These are phyloP conservation scores for Lentithecium fluviatile DNA, from an alignment of 495 filamentous ascomycete species.

Conservation along the genomic window DNA sequence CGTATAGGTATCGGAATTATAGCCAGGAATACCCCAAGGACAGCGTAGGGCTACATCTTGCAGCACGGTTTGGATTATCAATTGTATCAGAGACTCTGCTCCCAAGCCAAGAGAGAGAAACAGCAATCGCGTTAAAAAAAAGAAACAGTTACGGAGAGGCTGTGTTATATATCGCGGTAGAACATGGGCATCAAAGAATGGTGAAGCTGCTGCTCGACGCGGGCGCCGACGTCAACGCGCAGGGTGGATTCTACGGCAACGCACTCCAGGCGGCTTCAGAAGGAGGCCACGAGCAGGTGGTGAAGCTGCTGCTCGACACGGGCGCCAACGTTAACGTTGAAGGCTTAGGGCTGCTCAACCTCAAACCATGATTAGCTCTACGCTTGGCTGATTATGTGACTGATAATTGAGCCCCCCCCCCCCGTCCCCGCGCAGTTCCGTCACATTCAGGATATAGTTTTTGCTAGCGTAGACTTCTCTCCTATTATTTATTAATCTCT, in stretches of 20 bases:
- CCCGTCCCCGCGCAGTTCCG: too few relatives aligned
- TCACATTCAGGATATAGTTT: too few relatives aligned
- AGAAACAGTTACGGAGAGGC: not conserved
- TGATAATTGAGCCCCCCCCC: too few relatives aligned
- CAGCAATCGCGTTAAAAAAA: not conserved
- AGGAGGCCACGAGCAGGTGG: too few relatives aligned
- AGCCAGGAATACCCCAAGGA: conserved; percentile 14
- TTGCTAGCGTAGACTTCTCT: not conserved
- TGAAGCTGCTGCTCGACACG: too few relatives aligned
- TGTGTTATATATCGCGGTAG: not conserved
- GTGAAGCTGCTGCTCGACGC: not conserved
- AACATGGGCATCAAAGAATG: not conserved
- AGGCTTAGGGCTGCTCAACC: too few relatives aligned
- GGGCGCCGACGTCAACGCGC: not conserved
- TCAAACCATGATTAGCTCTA: too few relatives aligned
- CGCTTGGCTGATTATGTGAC: too few relatives aligned
- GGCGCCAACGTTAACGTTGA: too few relatives aligned
- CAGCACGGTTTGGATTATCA: conserved; percentile 22
- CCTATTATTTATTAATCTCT: too few relatives aligned
- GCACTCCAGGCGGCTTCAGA: too few relatives aligned
- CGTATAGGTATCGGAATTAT: conserved; percentile 10
- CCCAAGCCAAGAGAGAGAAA: not conserved
- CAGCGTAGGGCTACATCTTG: conserved; percentile 13
- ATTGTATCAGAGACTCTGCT: not conserved
- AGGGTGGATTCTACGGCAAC: too few relatives aligned